These are phyloP conservation scores for Fraxinus nigra DNA, from an alignment of 305 asterid species.

Conservation along the genomic window DNA sequence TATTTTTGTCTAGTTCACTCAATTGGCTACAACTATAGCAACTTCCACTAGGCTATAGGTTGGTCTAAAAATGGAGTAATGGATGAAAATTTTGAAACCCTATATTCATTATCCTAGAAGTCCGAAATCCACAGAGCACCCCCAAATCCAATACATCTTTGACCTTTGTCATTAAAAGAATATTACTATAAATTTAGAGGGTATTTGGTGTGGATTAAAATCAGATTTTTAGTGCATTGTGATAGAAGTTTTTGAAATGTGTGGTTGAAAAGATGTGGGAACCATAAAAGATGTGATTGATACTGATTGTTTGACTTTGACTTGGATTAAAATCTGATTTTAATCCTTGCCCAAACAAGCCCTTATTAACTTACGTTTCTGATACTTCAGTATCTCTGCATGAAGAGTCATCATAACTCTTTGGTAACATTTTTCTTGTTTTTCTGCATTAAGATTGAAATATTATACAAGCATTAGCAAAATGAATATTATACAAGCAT, in stretches of 20 bases:
- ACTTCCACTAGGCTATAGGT: not conserved
- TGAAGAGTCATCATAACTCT: slow-evolving; percentile 24
- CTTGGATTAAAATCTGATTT: too few relatives aligned
- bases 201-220: too few relatives aligned
- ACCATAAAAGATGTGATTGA: too few relatives aligned
- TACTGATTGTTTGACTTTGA: too few relatives aligned
- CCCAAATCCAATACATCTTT: not conserved
- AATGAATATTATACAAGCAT: not conserved
- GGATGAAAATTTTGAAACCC: not conserved
- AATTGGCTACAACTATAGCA: not conserved
- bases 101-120: not conserved
- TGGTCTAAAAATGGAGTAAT: not conserved
- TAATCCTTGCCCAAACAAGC: too few relatives aligned
- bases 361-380: slow-evolving; percentile 36
- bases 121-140: not conserved
- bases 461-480: not conserved
- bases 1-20: not conserved
- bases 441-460: slow-evolving; percentile 41
- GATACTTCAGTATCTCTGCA: slow-evolving; percentile 27
- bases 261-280: too few relatives aligned
- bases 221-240: too few relatives aligned
- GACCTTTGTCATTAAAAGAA: not conserved
- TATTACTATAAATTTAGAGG: not conserved
- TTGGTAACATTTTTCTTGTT: slow-evolving; percentile 34
- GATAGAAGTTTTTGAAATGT: too few relatives aligned